Conservation (phyloP, 2,329 filamentous ascomycete species). For the Fusarium scirpi region DNA sequence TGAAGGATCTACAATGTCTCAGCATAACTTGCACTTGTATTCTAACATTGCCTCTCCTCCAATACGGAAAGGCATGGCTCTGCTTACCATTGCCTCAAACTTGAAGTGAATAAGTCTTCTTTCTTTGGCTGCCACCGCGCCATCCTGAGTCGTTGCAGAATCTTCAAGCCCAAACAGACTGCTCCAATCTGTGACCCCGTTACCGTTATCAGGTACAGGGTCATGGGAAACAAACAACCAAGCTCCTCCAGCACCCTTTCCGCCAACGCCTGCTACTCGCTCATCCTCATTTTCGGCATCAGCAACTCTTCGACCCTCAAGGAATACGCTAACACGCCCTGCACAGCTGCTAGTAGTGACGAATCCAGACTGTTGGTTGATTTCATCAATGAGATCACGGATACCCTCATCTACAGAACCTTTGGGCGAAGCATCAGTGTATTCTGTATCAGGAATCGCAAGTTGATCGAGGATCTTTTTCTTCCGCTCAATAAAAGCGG, state of each 20-base stretch:
- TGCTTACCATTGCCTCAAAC: conserved; percentile 91
- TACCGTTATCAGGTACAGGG: conserved; percentile 60
- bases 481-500: conserved; percentile 72
- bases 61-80: conserved; percentile 1
- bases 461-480: conserved; percentile 78
- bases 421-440: conserved; percentile 89
- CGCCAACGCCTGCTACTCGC: conserved; percentile 73
- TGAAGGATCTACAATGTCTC: conserved; percentile 79
- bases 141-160: conserved; percentile 43
- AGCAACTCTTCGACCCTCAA: conserved; percentile 75
- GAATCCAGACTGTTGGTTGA: conserved; percentile 80
- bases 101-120: conserved; percentile 81
- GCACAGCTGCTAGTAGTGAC: conserved; percentile 96
- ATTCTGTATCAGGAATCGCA: conserved; percentile 74
- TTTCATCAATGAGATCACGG: conserved; percentile 78
- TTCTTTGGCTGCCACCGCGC: conserved; percentile 43
- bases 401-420: conserved; percentile 86
- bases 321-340: conserved; percentile 86
- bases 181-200: conserved; percentile 49
- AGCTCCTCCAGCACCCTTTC: conserved; percentile 84
- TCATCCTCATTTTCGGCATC: conserved; percentile 36
- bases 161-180: conserved; percentile 47
- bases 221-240: conserved; percentile 94
- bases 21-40: conserved; percentile 35
- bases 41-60: conserved; percentile 40